phyloP scores from a whole-genome alignment of 2,329 filamentous ascomycete genomes.

The Sclerotinia spermophila region DNA sequence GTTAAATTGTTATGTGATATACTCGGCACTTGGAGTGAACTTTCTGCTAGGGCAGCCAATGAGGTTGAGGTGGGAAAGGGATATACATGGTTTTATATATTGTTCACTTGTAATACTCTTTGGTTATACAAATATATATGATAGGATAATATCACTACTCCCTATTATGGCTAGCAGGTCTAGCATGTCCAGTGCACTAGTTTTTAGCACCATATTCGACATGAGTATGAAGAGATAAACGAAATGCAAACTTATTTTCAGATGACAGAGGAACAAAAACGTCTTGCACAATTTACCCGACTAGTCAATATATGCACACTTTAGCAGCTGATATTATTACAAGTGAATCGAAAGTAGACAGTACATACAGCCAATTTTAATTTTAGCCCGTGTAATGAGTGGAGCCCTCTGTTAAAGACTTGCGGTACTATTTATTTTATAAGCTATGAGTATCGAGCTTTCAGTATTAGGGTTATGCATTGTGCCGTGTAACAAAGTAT shows the following conservation, averaged over 20 bases:
- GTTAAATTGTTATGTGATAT: background rate
- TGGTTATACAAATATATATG: background rate
- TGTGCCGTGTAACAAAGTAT: background rate
- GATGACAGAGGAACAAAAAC: background rate
- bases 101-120: background rate
- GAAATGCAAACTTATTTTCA: rapidly evolving
- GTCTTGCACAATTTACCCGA: background rate
- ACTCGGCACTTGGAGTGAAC: background rate
- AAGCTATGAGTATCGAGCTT: background rate
- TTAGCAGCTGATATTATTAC: background rate
- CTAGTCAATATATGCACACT: too few relatives aligned
- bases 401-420: background rate
- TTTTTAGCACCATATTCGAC: background rate
- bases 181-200: background rate
- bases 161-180: rapidly evolving
- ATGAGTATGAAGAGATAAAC: background rate
- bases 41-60: background rate
- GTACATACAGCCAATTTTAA: background rate
- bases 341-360: background rate
- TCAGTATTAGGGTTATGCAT: background rate
- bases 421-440: background rate
- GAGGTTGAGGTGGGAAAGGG: rapidly evolving
- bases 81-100: background rate
- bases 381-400: background rate
- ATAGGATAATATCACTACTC: background rate